Conservation (phyloP, 495 filamentous ascomycete species). For the Aspergillus indologenus region DNA sequence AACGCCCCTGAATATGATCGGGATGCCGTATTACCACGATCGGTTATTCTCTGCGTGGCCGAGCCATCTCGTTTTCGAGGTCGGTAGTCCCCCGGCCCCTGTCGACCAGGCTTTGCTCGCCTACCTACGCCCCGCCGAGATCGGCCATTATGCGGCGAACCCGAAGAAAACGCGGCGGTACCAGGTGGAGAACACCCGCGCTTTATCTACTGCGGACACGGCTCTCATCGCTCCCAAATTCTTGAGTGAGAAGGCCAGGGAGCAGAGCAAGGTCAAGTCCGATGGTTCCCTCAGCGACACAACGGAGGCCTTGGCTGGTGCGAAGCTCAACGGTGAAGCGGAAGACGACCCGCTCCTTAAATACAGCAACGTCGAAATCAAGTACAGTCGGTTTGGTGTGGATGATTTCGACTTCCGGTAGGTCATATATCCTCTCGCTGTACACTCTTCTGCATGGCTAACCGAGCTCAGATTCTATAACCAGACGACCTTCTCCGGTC, state of each 20-base stretch:
- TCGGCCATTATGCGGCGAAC: slow-evolving; percentile 74
- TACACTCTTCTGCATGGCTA: slow-evolving; percentile 4
- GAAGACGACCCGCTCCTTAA: slow-evolving; percentile 72
- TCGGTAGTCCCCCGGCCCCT: slow-evolving; percentile 75
- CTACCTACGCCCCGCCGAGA: slow-evolving; percentile 63
- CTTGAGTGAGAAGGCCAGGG: slow-evolving; percentile 83
- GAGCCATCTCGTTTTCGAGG: slow-evolving; percentile 72
- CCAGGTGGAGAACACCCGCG: slow-evolving; percentile 78
- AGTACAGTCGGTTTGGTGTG: slow-evolving; percentile 94
- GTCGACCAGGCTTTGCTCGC: slow-evolving; percentile 71
- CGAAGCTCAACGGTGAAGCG: slow-evolving; percentile 60
- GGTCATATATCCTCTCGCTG: slow-evolving; percentile 25
- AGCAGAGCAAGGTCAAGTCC: slow-evolving; percentile 52
- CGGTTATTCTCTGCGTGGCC: slow-evolving; percentile 86
- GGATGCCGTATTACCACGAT: slow-evolving; percentile 93
- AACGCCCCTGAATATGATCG: slow-evolving; percentile 78
- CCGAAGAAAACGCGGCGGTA: slow-evolving; percentile 70
- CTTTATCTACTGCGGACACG: slow-evolving; percentile 46
- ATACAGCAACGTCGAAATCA: slow-evolving; percentile 91
- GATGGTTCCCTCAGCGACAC: slow-evolving; percentile 60
- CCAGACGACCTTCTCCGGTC: slow-evolving; percentile 79
- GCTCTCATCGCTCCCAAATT: slow-evolving; percentile 74
- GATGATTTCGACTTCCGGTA: slow-evolving; percentile 97
- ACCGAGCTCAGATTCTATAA: slow-evolving; percentile 73
- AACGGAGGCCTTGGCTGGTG: slow-evolving; percentile 55